These are phyloP conservation scores for Herpetomonas samuelpessoai DNA, from an alignment of 208 protist genomes.

Conservation along the genomic window DNA sequence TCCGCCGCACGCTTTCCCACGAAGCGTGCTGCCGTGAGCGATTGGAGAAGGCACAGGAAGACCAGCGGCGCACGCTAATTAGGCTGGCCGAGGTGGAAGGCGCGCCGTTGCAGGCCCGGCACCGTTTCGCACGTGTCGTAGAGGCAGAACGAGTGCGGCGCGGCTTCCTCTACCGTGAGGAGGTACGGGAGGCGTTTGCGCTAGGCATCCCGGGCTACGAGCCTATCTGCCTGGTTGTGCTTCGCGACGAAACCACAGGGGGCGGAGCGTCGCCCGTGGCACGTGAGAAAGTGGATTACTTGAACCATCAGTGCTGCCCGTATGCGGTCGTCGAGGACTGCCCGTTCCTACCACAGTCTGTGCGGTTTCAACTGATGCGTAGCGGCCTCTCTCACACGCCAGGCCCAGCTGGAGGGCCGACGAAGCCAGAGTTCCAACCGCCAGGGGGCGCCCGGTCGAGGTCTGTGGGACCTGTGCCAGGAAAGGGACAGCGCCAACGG, in stretches of 20 bases:
- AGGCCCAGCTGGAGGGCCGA: too few species aligned
- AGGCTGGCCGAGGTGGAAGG: slow-evolving; percentile 21
- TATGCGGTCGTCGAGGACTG: not conserved
- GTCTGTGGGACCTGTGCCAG: too few species aligned
- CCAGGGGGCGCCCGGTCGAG: too few species aligned
- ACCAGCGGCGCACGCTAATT: slow-evolving; percentile 17
- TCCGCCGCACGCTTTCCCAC: slow-evolving; percentile 8
- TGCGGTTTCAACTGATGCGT: not conserved
- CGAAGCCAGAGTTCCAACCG: too few species aligned
- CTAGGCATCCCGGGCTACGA: slow-evolving; percentile 20
- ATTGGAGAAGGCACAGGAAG: slow-evolving; percentile 12
- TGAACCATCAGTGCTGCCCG: not conserved
- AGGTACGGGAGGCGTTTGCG: slow-evolving; percentile 29
- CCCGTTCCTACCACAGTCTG: not conserved
- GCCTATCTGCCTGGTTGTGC: not conserved
- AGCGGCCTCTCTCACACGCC: not conserved
- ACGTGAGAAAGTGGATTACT: not conserved
- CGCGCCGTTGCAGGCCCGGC: slow-evolving; percentile 12
- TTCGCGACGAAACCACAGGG: not conserved
- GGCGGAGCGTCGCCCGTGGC: not conserved
- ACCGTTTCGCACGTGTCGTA: slow-evolving; percentile 18
- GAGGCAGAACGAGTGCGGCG: slow-evolving; percentile 35
- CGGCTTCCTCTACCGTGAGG: slow-evolving; percentile 32
- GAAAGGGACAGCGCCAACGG: too few species aligned
- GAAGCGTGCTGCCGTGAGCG: slow-evolving; percentile 13